phyloP scores from a whole-genome alignment of 495 filamentous ascomycete species.

The Letharia columbiana region DNA sequence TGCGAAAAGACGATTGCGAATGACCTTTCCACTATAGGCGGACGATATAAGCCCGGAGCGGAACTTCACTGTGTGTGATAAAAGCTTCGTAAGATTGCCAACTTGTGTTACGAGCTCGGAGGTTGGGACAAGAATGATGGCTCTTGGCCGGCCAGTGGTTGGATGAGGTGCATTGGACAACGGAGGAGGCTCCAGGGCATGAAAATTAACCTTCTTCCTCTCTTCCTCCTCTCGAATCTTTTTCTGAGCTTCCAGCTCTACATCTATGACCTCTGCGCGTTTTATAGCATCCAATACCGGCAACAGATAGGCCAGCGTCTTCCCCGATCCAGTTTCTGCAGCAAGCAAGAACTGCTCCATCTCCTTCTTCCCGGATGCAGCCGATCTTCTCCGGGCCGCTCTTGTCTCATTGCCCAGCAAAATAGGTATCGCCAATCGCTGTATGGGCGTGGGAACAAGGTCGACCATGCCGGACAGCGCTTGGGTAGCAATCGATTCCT shows the following conservation, averaged over 20 bases:
- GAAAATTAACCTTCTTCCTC: slow-evolving; percentile 35
- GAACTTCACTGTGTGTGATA: slow-evolving; percentile 78
- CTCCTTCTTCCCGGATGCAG: slow-evolving; percentile 28
- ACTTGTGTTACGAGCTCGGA: slow-evolving; percentile 90
- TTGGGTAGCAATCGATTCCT: slow-evolving; percentile 60
- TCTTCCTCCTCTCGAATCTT: slow-evolving; percentile 42
- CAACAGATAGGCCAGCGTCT: slow-evolving; percentile 85
- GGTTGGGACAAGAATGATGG: slow-evolving; percentile 85
- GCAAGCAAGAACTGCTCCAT: slow-evolving; percentile 73
- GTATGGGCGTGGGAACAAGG: slow-evolving; percentile 74
- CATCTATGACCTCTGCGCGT: slow-evolving; percentile 57
- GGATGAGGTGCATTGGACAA: slow-evolving; percentile 58
- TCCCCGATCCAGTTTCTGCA: slow-evolving; percentile 94
- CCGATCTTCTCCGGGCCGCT: slow-evolving; percentile 27
- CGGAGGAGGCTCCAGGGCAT: slow-evolving; percentile 47
- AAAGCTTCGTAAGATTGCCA: slow-evolving; percentile 61
- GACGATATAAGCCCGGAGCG: slow-evolving; percentile 74
- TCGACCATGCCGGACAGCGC: slow-evolving; percentile 63
- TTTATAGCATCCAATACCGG: slow-evolving; percentile 79
- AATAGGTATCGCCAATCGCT: slow-evolving; percentile 76
- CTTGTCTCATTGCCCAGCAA: slow-evolving; percentile 47
- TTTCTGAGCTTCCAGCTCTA: slow-evolving; percentile 42
- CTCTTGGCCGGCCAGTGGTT: slow-evolving; percentile 66
- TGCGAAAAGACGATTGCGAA: slow-evolving; percentile 75
- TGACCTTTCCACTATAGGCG: slow-evolving; percentile 62